phyloP scores from a whole-genome alignment of 1,284 basidiomycete species.

The Entoloma clypeatum region DNA sequence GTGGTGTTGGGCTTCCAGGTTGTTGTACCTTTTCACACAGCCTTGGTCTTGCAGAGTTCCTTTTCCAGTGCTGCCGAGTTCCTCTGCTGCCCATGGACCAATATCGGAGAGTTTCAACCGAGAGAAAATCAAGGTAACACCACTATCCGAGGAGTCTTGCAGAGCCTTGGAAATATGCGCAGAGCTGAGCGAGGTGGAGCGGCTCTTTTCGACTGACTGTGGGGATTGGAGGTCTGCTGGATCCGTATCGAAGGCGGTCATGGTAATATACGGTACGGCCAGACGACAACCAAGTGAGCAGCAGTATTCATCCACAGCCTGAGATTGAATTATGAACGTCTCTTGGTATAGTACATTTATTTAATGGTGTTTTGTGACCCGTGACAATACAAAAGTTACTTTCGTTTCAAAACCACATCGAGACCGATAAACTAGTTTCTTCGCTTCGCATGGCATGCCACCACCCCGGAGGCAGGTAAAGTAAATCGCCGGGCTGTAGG shows the following conservation, averaged over 20 bases:
- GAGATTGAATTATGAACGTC: too few relatives aligned
- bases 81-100: slow-evolving; percentile 66
- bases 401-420: slow-evolving; percentile 68
- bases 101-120: slow-evolving; percentile 76
- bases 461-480: slow-evolving; percentile 89
- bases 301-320: too few relatives aligned
- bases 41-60: slow-evolving; percentile 50
- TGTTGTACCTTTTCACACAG: slow-evolving; percentile 65
- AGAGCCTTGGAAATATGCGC: slow-evolving; percentile 65
- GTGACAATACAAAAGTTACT: background rate
- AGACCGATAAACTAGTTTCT: slow-evolving; percentile 71
- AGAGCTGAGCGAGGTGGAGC: slow-evolving; percentile 42
- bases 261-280: too few relatives aligned
- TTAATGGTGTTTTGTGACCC: too few relatives aligned
- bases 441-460: slow-evolving; percentile 91
- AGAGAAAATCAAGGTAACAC: slow-evolving; percentile 79
- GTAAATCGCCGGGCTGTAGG: slow-evolving; percentile 76
- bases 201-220: slow-evolving; percentile 14
- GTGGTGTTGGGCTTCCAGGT: background rate
- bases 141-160: slow-evolving; percentile 66
- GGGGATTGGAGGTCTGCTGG: slow-evolving; percentile 26
- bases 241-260: slow-evolving; percentile 27
- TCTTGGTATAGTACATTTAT: too few relatives aligned
- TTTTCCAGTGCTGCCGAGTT: slow-evolving; percentile 62
- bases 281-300: too few relatives aligned